These are phyloP conservation scores for Lactifluus volemus DNA, from an alignment of 768 basidiomycete species.

Conservation along the genomic window DNA sequence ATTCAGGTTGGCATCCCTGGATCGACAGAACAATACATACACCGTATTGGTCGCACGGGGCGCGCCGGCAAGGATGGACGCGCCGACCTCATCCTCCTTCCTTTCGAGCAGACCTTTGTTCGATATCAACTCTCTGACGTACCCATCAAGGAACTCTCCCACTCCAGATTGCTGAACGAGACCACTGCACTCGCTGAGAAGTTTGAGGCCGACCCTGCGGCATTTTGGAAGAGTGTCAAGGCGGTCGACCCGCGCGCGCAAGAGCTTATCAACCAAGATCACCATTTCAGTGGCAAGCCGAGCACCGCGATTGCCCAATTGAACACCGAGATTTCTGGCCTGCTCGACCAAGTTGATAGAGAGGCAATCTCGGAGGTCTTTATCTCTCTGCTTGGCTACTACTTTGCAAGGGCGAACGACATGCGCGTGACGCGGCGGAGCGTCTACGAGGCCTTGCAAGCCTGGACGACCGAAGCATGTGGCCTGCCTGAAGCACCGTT, in stretches of 20 bases:
- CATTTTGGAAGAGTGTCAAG: conserved; percentile 24
- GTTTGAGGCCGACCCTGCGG: conserved; percentile 38
- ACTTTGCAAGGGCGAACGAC: neutral
- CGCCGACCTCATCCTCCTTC: conserved; percentile 72
- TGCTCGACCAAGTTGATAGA: conserved; percentile 10
- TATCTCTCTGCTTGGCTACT: conserved; percentile 17
- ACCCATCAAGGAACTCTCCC: conserved; percentile 54
- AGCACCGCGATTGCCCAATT: conserved; percentile 5
- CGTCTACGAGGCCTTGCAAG: conserved; percentile 11
- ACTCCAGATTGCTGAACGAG: conserved; percentile 38
- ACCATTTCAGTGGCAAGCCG: neutral
- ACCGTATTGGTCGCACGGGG: conserved; percentile 81
- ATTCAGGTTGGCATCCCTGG: conserved; percentile 84
- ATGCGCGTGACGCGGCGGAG: conserved; percentile 5
- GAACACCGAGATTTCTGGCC: conserved; percentile 16
- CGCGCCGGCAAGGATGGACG: conserved; percentile 53
- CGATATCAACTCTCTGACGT: conserved; percentile 53
- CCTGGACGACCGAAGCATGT: conserved; percentile 16
- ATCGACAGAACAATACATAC: conserved; percentile 65
- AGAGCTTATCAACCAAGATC: neutral
- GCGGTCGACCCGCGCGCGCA: neutral
- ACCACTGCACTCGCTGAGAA: conserved; percentile 37
- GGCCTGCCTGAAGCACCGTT: conserved; percentile 8
- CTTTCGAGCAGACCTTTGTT: conserved; percentile 70
- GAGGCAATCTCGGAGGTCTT: conserved; percentile 15